Percentiles rank a stretch among this genome's conserved stretches.
phyloP scores from a whole-genome alignment of 2,329 filamentous ascomycete genomes.

The Hymenoscyphus fructigenus region DNA sequence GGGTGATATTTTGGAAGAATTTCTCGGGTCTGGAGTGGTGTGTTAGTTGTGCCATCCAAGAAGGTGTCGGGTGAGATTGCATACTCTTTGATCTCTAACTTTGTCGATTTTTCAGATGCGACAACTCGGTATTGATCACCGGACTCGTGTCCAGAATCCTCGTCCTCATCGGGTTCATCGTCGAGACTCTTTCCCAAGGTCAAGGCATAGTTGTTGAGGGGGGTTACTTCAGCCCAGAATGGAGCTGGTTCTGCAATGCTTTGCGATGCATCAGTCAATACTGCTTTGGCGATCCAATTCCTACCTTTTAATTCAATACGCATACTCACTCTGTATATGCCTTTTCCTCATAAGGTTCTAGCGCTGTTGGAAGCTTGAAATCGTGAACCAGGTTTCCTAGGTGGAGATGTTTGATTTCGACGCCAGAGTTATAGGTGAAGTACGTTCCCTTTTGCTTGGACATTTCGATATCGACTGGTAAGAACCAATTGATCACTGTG shows the following conservation, averaged over 20 bases:
- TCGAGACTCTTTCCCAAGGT: conserved; percentile 22
- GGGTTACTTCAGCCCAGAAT: conserved; percentile 19
- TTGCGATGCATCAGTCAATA: neutral
- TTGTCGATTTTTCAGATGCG: conserved; percentile 25
- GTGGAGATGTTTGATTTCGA: conserved; percentile 25
- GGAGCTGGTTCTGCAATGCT: conserved; percentile 23
- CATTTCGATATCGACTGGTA: conserved; percentile 2
- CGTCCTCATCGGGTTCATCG: conserved; percentile 13
- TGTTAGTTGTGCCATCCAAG: neutral
- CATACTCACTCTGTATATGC: conserved; percentile 26
- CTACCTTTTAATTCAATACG: neutral
- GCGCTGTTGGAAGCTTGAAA: conserved; percentile 19
- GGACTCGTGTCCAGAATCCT: conserved; percentile 17
- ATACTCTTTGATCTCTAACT: conserved; percentile 28
- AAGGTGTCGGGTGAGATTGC: neutral
- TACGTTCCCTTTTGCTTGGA: conserved; percentile 19
- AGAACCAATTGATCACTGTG: neutral
- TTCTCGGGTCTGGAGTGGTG: conserved; percentile 13
- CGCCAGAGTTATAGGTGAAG: conserved; percentile 25
- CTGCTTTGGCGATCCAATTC: neutral
- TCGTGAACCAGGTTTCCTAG: conserved; percentile 30
- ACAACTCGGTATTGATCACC: conserved; percentile 24
- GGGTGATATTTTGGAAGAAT: conserved; percentile 26
- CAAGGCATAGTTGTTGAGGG: conserved; percentile 26
- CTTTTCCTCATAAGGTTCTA: conserved; percentile 27